Percentiles rank a stretch among this genome's conserved stretches.
phyloP scores from a whole-genome alignment of 2,329 filamentous ascomycete species.

The Fusarium napiforme region DNA sequence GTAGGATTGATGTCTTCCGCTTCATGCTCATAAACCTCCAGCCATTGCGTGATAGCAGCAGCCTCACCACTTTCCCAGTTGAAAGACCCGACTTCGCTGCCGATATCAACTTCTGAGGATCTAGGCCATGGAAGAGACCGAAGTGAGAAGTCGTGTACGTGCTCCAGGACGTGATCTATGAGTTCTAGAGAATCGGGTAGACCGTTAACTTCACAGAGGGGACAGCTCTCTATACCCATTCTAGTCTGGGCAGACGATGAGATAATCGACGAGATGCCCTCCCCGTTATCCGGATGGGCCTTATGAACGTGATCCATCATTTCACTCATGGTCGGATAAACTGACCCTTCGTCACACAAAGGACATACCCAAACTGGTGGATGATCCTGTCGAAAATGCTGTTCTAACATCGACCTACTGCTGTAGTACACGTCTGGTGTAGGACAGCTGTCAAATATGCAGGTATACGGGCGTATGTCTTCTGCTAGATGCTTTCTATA shows the following conservation, averaged over 20 bases:
- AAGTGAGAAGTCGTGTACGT: background rate
- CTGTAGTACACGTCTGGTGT: background rate
- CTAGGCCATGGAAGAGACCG: background rate
- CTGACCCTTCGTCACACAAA: rapidly evolving
- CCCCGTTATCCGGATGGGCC: too few species aligned
- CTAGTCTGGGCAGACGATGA: rapidly evolving
- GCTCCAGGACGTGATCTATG: background rate
- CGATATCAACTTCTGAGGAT: background rate
- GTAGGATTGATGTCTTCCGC: rapidly evolving
- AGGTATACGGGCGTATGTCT: background rate
- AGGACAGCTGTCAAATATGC: background rate
- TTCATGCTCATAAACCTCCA: rapidly evolving
- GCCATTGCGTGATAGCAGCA: background rate
- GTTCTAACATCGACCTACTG: background rate
- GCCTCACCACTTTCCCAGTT: rapidly evolving
- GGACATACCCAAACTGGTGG: background rate
- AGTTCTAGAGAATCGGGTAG: rapidly evolving
- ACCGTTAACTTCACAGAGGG: background rate
- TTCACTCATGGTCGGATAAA: rapidly evolving
- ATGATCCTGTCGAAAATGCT: background rate
- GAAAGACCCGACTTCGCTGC: background rate
- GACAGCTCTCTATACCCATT: background rate
- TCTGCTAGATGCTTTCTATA: background rate
- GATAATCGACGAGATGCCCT: rapidly evolving
- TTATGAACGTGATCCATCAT: background rate